Conservation (phyloP, 371 early-diverging fungal genomes). For the Mortierella sp. region DNA sequence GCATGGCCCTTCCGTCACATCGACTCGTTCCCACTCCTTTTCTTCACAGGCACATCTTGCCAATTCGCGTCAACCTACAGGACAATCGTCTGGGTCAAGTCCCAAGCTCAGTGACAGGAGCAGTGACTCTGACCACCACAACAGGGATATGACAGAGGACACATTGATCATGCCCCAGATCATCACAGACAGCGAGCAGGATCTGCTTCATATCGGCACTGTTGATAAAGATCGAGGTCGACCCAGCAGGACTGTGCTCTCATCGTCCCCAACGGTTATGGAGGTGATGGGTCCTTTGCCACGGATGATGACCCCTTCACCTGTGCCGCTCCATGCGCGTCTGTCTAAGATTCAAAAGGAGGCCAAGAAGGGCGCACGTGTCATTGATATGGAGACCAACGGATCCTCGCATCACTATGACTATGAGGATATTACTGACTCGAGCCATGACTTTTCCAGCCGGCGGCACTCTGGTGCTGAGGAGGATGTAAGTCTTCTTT, state of each 20-base stretch:
- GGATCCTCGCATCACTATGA: conserved; percentile 53
- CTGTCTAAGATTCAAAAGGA: conserved; percentile 46
- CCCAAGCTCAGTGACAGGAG: conserved; percentile 28
- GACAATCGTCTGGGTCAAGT: conserved; percentile 28
- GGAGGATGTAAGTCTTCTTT: conserved; percentile 49
- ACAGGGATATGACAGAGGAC: conserved; percentile 32
- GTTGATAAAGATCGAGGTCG: conserved; percentile 10
- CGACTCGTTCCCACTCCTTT: conserved; percentile 36
- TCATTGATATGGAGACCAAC: conserved; percentile 49
- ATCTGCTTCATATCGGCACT: neutral
- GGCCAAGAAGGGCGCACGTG: conserved; percentile 36
- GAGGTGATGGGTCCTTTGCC: conserved; percentile 26
- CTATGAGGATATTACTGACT: conserved; percentile 50
- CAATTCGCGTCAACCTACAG: conserved; percentile 3
- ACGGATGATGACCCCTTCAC: conserved; percentile 49
- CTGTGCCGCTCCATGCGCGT: conserved; percentile 49
- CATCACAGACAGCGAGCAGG: conserved; percentile 14
- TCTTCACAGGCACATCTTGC: conserved; percentile 30
- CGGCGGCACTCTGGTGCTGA: conserved; percentile 56
- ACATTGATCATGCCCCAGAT: conserved; percentile 56
- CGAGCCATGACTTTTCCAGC: conserved; percentile 49
- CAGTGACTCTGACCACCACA: conserved; percentile 25
- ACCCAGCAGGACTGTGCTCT: neutral
- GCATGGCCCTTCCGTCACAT: conserved; percentile 11
- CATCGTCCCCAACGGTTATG: conserved; percentile 22